Evolutionary conservation across 768 basidiomycete species (phyloP), one percentile per base, ranked within the genome.

Genomic region (Boletus eberwhitei): DNA sequence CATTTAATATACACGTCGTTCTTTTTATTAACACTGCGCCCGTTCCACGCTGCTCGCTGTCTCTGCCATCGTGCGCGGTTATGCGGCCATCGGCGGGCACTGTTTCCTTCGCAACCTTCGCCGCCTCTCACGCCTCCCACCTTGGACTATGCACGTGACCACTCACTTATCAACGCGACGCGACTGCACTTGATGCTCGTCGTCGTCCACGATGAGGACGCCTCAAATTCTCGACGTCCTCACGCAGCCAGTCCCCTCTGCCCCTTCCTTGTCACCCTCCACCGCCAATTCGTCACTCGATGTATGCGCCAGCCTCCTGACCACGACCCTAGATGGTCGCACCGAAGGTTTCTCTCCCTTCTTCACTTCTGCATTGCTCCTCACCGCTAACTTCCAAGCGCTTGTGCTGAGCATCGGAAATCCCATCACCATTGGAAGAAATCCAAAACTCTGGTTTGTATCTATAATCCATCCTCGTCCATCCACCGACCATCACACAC

Each of bases 281-380:
- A 2, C 29, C 4, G 34, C 51, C 0, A 42, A 53, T n/a, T 42
- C 59, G 3, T 63, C 60, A 7, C 50, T 51, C 34, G 70, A 71
- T 78, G 73, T 86, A 81, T 90, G 88, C 78, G 88, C 88, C 19
- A 89, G 87, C 64, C 72, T 90, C 8, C 70, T 85, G 24, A 89
- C 88, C 0, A 72, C 72, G 3, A 82, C 78, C 50, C 64, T 64
- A n/a, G 67, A 75, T n/a, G 87, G 86, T 11, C 77, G 81, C 41
- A 84, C 77, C 64, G 87, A 90, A 78, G 83, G 88, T 87, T 36
- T 29, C 19, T 21, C 17, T 52, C 17, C 34, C 41, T 19, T 39
- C 35, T 19, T 50, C 34, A 1, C 16, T 21, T 42, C 32, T 6
- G 19, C 14, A 21, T 54, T 46, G 8, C 38, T 32, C 13, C 54